Base-by-base conservation (phyloP, 495 filamentous ascomycete species). In the Daldinia childiae region DNA sequence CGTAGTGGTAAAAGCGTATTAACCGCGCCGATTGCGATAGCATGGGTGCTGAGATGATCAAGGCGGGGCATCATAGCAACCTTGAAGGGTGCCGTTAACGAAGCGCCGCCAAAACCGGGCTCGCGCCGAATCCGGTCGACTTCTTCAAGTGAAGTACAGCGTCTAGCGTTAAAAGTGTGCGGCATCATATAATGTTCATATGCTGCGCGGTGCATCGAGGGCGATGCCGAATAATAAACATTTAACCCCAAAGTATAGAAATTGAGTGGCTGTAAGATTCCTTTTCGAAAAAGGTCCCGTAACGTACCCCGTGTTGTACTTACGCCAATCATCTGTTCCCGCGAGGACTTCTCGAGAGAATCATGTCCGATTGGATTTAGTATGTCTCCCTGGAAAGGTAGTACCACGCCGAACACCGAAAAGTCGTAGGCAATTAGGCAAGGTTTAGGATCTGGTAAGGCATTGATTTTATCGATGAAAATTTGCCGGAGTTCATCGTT, bases 1-100 rank as follows among this genome's bases (percentile, higher is more conserved):
- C 91, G 86, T 2, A 94, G 81, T 0, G 92, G 92, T 68, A 94
- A 82, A n/a, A 94, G 84, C 0, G 92, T 93, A 77, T 95, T 94
- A 60, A 93, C 90, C 11, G 92, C 91, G 1, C 92, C 92, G 64
- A 95, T 93, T 7, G 90, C 92, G 48, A 89, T 88, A 6, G 91
- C 92, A 72, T 95, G 91, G 68, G 87, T 86, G 62, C 90, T 92
- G 70, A 91, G 87, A 27, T 90, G 85, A 60, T 90, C 86, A 2
- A 93, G 82, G 36, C 89, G 86, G 6, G 87, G 83, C 64, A 91
- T 89, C 17, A 93, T 85, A 62, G 90, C 87, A 4, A 92, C 88
- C 68, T 93, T 91, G 85, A 91, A 94, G 3, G 92, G 92, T 34
- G 91, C 88, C 1, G 90, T 87, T 21, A 95, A 85, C 68, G 87